Evolutionary conservation across 2,329 filamentous ascomycete species (phyloP).

Genomic region (Alternaria ventricosa): DNA sequence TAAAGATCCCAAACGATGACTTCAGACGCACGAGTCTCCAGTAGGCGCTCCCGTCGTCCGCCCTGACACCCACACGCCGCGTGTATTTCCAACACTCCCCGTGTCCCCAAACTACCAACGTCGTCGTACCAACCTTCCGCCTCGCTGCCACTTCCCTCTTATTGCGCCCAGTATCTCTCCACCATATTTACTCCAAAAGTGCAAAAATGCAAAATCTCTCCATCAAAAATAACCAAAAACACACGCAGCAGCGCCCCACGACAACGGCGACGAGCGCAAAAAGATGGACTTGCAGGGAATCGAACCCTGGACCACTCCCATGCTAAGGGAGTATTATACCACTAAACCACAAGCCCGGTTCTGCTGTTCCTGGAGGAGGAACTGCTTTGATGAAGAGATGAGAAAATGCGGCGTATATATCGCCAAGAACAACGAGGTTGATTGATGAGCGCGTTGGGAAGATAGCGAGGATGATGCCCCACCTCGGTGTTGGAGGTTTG

Average conservation of each 20-base stretch:
- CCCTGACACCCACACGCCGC: not conserved
- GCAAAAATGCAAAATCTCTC: not conserved
- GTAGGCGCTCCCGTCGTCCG: not conserved
- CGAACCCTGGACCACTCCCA: slow-evolving; percentile 21
- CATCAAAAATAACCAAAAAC: not conserved
- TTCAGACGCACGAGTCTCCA: not conserved
- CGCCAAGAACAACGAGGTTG: accelerated
- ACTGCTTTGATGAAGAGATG: not conserved
- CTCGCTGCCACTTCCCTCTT: not conserved
- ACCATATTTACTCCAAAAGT: not conserved
- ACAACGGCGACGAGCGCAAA: not conserved
- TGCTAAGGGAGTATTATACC: slow-evolving; percentile 31
- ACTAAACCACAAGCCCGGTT: slow-evolving; percentile 29
- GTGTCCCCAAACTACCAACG: not conserved
- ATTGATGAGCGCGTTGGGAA: not conserved
- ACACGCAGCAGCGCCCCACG: not conserved
- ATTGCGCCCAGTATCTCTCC: not conserved
- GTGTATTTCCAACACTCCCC: not conserved
- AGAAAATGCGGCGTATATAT: accelerated
- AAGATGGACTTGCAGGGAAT: slow-evolving; percentile 16
- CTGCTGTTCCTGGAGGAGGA: not conserved
- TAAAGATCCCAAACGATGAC: too few species aligned
- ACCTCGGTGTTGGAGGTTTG: not conserved
- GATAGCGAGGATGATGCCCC: not conserved
- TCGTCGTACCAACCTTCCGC: not conserved